Base-by-base conservation (phyloP, 2,329 filamentous ascomycete genomes). In the Zymoseptoria ardabiliae region DNA sequence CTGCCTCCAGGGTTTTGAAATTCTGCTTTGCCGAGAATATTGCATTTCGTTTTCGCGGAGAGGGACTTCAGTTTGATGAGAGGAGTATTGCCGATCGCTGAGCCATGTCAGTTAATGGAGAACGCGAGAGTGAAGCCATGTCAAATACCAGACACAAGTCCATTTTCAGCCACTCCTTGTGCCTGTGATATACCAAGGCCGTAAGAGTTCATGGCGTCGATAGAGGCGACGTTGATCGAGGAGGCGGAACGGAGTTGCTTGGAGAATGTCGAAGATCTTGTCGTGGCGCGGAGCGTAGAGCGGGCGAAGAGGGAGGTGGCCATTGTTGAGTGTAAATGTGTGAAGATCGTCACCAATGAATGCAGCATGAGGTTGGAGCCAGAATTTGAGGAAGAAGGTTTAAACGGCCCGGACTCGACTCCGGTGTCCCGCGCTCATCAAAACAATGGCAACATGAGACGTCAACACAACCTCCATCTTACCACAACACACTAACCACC, bases 1-100 rank as follows among this genome's bases (percentile, higher is more conserved):
- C 88, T 92, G 61, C 94, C 94, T 67, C 94, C 94, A 1, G 94
- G 94, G 80, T 99, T 99, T 81, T 96, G 94, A 79, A 99, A 99
- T 75, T 99, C 94, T 69, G 94, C 92, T 76, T 99, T 99, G 71
- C 93, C 94, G 49, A 97, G 86, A 60, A 99, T 81, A 69, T 96
- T 89, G 82, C 94, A 97, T 65, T 92, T 91, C 0, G 94, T 97
- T 72, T 95, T 83, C 61, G 90, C 85, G 49, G 93, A 97, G 67
- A 97, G 86, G 62, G 81, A 85, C 76, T 96, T 93, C 55, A 99
- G 81, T 54, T 89, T 87, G 74, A 99, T 96, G 57, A 99, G 84
- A 1, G 94, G 93, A 0, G 94, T 99, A 76, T 97, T 97, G 65
- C 94, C 94, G 77, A 99, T 97, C 58, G 94, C 94, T 96, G 65